Base-by-base conservation (phyloP, 768 basidiomycete species). In the Stropharia rugosoannulata region DNA sequence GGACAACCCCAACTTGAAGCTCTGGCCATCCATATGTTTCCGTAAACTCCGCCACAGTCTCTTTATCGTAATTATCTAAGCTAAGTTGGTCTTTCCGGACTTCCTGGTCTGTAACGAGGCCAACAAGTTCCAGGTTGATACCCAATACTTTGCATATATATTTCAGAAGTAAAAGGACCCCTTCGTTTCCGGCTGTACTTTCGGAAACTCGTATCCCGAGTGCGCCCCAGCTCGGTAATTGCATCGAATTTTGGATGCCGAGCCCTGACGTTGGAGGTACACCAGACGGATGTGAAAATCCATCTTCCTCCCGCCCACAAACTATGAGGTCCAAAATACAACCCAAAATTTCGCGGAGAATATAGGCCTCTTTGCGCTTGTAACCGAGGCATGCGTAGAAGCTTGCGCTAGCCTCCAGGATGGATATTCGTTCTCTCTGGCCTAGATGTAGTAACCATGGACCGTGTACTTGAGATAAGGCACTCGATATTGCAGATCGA, bases 11-110 rank as follows among this genome's bases (percentile, higher is more conserved):
- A 15, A 98, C 83, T 74, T 97, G 96, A 39, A 99, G 75, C 68
- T 95, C 93, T 2, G 95, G 89, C 96, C 96, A 98, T 4, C 97
- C 97, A 66, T 86, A 91, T 4, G 80, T 70, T 59, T 85, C 83
- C 22, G 70, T 74, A 29, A 73, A 67, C 16, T 73, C 70, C 35
- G 74, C 73, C 8, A 74, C 56, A 0, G 73, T 70, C 51, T 80
- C 79, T 45, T 78, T 75, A 53, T 79, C 79, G 29, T 68, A 69
- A 44, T 62, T 58, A 13, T 65, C 62, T 37, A 69, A 48, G 22
- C 60, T 64, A 7, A 64, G 54, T 4, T 51, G 49, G n/a, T 54
- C 56, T 16, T 57, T 56, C 16, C 51, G 51, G 16, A 35, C 38
- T 12, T 43, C 62, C 55, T 39, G 58, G 62, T 59, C 56, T 27